These are phyloP conservation scores for Magnusiomyces fungicola DNA, from an alignment of 1,139 yeast genomes.

Conservation along the genomic window DNA sequence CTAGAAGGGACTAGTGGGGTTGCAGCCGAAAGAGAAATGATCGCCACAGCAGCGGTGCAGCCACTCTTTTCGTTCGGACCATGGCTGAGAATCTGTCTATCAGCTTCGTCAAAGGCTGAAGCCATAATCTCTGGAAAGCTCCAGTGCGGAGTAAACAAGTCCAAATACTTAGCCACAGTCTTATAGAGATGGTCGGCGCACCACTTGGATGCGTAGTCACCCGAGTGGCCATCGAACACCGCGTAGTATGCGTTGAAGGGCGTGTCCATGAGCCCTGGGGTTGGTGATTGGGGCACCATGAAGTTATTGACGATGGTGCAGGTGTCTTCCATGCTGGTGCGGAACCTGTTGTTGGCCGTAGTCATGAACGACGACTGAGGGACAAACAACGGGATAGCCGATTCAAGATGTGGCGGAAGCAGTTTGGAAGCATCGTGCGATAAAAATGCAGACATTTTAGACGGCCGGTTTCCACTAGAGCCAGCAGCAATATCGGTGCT, in stretches of 20 bases:
- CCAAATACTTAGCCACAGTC: conserved; percentile 16
- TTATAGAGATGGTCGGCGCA: conserved; percentile 73
- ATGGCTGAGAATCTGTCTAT: conserved; percentile 9
- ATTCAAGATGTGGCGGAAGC: no score
- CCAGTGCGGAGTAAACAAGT: conserved; percentile 7
- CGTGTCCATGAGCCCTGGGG: conserved; percentile 45
- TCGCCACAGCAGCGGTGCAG: conserved; percentile 22
- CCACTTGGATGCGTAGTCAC: conserved; percentile 78
- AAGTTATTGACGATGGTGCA: conserved; percentile 80
- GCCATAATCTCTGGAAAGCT: conserved; percentile 18
- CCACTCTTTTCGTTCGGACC: conserved; percentile 17
- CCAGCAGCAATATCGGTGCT: no score
- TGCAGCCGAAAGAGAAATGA: conserved; percentile 11
- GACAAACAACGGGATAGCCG: not conserved
- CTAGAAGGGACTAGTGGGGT: no score
- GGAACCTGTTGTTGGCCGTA: conserved; percentile 34
- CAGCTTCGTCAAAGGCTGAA: conserved; percentile 21
- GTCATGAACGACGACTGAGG: conserved; percentile 7
- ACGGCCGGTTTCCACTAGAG: no score
- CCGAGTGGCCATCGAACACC: conserved; percentile 88
- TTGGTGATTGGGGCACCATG: conserved; percentile 12
- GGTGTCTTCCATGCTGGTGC: conserved; percentile 82
- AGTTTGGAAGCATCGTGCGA: no score
- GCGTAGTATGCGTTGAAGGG: conserved; percentile 88
- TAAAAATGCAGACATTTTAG: no score